Evolutionary conservation across 305 asterid species (phyloP), one percentile per base, ranked within the genome.

Genomic region (Ilex paraguariensis): DNA sequence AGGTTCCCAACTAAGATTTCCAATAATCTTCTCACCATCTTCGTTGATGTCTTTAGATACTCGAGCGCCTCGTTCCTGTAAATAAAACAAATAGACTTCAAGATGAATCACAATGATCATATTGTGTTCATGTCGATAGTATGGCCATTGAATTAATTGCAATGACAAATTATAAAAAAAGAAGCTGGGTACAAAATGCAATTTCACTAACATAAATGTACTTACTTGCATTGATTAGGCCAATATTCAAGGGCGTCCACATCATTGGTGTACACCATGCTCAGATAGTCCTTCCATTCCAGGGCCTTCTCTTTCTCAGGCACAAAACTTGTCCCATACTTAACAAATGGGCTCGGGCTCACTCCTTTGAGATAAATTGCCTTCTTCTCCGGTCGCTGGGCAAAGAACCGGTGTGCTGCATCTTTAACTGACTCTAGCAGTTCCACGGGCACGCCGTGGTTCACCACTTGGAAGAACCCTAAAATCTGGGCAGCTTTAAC

Each of bases 281-380:
- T 73, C 12, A 73, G 46, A 74, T 67, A 70, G 68, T 77, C 82
- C 63, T 74, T 77, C 79, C 82, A 77, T 62, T 77, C 82, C 77
- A 77, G 51, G 57, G 79, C 70, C 51, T 63, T 73, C 59, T 77
- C 79, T 36, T 67, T 70, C 13, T 74, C 73, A 30, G 82, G 79
- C 1, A 48, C 75, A 77, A 77, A 70, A 30, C 79, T 77, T 2
- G 79, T 70, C n/a, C 77, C 79, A 70, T 73, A 77, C 45, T 74
- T 70, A 32, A 74, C 74, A 10, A 70, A 70, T 7, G 73, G 75
- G 62, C 73, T 74, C 7, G 77, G 77, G 16, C 79, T 74, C 4
- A 57, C 58, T 58, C 52, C 75, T 54, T 74, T 65, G 44, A 73
- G 70, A 65, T 74, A 77, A 64, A 65, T 42, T 10, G 75, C 72